These are phyloP conservation scores for Drechslera avenae DNA, from an alignment of 2,329 filamentous ascomycete species.

Conservation along the genomic window DNA sequence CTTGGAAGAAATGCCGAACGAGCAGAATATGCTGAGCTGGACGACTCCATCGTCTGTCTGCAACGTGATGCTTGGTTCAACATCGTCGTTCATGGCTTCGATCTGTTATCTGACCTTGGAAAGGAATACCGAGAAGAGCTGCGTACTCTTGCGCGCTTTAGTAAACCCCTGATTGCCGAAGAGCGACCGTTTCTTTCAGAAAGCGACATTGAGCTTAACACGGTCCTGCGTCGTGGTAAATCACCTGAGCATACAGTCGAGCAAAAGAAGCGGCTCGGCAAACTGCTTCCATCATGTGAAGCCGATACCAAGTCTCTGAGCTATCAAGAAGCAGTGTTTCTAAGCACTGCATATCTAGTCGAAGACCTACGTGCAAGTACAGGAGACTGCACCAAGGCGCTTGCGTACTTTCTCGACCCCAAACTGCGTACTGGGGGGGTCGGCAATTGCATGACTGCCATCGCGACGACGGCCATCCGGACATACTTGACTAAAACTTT, in stretches of 20 bases:
- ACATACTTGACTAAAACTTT: constrained; percentile 80
- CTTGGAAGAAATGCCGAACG: constrained; percentile 62
- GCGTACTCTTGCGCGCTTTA: constrained; percentile 82
- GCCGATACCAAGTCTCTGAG: constrained; percentile 79
- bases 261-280: constrained; percentile 78
- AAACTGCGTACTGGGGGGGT: constrained; percentile 69
- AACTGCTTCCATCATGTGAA: constrained; percentile 76
- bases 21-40: constrained; percentile 64
- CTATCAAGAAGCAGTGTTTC: constrained; percentile 89
- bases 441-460: constrained; percentile 66
- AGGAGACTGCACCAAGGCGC: constrained; percentile 86
- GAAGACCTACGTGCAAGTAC: constrained; percentile 85
- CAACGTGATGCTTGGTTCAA: constrained; percentile 98
- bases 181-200: constrained; percentile 88
- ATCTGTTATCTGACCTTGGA: constrained; percentile 72
- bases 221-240: constrained; percentile 84
- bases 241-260: constrained; percentile 75
- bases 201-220: constrained; percentile 96
- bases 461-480: constrained; percentile 72
- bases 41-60: constrained; percentile 64
- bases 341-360: constrained; percentile 87
- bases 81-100: constrained; percentile 91
- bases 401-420: constrained; percentile 94
- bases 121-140: constrained; percentile 77
- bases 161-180: constrained; percentile 83